These are phyloP conservation scores for Sphaerulina vaccinii DNA, from an alignment of 2,329 filamentous ascomycete genomes.

Conservation along the genomic window DNA sequence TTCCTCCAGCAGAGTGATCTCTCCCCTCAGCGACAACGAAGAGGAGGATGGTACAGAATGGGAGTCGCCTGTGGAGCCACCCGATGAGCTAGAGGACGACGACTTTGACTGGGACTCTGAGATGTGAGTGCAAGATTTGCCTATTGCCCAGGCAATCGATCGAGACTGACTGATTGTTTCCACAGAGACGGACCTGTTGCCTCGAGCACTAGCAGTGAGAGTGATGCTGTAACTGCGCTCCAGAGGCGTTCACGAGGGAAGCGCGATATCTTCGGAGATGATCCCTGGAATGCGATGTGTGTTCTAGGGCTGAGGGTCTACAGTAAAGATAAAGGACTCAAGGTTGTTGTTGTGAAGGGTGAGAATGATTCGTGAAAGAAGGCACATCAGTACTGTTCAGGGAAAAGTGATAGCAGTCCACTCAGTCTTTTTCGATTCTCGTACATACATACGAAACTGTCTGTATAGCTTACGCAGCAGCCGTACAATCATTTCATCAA, in stretches of 20 bases:
- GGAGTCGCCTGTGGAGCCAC: conserved; percentile 24
- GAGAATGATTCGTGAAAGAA: conserved; percentile 40
- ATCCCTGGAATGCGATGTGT: conserved; percentile 62
- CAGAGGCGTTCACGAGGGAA: conserved; percentile 20
- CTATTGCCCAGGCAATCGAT: background rate
- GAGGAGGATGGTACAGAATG: conserved; percentile 19
- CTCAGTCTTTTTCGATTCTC: too few relatives aligned
- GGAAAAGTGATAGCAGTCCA: too few relatives aligned
- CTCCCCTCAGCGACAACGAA: conserved; percentile 8
- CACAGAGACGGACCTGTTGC: conserved; percentile 25
- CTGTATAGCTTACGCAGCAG: background rate
- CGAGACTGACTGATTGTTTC: background rate
- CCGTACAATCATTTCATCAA: background rate
- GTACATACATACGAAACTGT: too few relatives aligned
- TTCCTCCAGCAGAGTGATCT: background rate
- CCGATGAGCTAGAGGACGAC: conserved; percentile 32
- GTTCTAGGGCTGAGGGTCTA: conserved; percentile 61
- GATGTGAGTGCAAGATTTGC: conserved; percentile 20
- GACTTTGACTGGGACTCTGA: conserved; percentile 38
- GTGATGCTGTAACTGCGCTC: conserved; percentile 2
- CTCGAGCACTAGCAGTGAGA: conserved; percentile 13
- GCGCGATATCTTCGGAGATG: conserved; percentile 47
- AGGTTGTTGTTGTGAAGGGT: conserved; percentile 53
- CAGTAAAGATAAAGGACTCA: conserved; percentile 50
- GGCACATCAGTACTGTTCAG: too few relatives aligned